Percentiles rank a stretch among this genome's conserved stretches.
Evolutionary conservation across 2,329 filamentous ascomycete species (phyloP).

Genomic region (Endocalyx cinctus): DNA sequence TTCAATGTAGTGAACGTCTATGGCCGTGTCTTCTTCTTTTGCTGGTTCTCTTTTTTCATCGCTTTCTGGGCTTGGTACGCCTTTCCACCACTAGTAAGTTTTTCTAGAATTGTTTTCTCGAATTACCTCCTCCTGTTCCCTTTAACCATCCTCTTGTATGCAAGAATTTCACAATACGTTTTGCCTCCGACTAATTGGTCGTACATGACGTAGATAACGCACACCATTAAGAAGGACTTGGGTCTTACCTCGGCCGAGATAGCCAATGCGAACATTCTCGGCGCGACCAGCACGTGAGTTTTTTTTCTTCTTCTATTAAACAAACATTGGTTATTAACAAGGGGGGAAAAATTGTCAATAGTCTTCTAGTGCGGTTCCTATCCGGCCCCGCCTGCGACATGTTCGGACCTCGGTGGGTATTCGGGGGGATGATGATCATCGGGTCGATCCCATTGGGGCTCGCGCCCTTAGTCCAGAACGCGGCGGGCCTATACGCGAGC

Average conservation of each 20-base stretch:
- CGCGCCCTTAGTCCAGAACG: conserved; percentile 69
- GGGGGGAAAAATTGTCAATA: conserved; percentile 27
- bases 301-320: not conserved
- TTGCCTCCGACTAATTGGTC: not conserved
- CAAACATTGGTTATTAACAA: too few species aligned
- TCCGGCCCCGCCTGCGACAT: conserved; percentile 82
- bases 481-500: conserved; percentile 62
- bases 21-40: conserved; percentile 83
- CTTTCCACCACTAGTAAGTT: conserved; percentile 73
- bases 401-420: conserved; percentile 76
- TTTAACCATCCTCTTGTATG: too few species aligned
- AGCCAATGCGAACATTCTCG: conserved; percentile 87
- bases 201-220: conserved; percentile 48
- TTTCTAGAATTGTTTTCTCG: not conserved
- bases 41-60: conserved; percentile 51
- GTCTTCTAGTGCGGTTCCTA: conserved; percentile 69
- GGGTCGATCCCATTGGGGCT: conserved; percentile 79
- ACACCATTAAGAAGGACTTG: conserved; percentile 77
- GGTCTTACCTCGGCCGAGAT: conserved; percentile 65
- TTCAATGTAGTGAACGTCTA: conserved; percentile 76
- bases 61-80: conserved; percentile 91
- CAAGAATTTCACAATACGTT: too few species aligned
- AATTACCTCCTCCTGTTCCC: too few species aligned
- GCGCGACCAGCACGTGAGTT: conserved; percentile 62
- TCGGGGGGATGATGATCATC: conserved; percentile 69